Evolutionary conservation across 306 rosid genomes (phyloP), one percentile per base, ranked within the genome.

Genomic region (Hippophae rhamnoides): DNA sequence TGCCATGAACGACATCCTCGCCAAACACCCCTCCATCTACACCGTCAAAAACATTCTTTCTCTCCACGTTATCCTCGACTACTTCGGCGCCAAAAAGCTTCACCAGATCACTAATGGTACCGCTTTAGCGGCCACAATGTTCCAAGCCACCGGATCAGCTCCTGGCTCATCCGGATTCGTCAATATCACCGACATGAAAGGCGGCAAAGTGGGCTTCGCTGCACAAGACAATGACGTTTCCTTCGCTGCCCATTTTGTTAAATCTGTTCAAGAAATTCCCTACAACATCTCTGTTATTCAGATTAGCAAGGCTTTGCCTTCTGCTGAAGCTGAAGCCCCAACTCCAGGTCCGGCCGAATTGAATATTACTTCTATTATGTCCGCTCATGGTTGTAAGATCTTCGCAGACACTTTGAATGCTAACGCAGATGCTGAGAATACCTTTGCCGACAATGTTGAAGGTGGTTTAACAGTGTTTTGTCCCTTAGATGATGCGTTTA

Each of bases 91-190:
- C 60, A 92, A 81, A 64, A 92, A 92, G 77, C 96, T 92, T 73
- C 98, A 87, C 86, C 96, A 92, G 80, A 92, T 92, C 86, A 83
- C 93, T 12, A 79, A 92, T 75, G 96, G 98, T 58, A 85, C 96
- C 3, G 93, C 96, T 23, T 71, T 87, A 5, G 84, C 84, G 10
- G 89, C 98, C 59, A 92, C 98, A 7, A 63, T 92, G 87, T 92
- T 72, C 65, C 98, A 92, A 54, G 83, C 96, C 69, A 74, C 86
- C 41, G 98, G 96, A 43, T 9, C 89, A 7, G 96, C 98, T 6
- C 86, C 86, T 0, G 98, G 93, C 0, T 63, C 95, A 10, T 0
- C 96, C 2, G 98, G 98, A 3, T 82, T 85, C 69, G 87, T 92
- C 47, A 92, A 92, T 80, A 92, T 92, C 50, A 92, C 98, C 13